Evolutionary conservation across 106 monocot species (phyloP), one percentile per base, ranked within the genome.

Genomic region (Phalaenopsis aphrodite): DNA sequence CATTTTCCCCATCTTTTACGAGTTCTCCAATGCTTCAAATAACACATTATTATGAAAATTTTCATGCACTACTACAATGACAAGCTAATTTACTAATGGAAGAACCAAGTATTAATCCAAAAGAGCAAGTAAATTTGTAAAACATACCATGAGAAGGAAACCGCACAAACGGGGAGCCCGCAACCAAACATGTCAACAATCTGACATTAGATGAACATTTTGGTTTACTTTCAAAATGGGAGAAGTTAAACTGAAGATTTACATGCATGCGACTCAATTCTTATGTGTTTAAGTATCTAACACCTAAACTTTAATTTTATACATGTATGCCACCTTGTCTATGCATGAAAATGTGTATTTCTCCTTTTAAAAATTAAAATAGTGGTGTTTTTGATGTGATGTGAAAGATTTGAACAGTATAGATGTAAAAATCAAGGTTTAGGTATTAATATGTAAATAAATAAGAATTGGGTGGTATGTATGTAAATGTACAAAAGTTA

Each of bases 151-250:
- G 91, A 92, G 78, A 83, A 96, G 37, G 93, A 88, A 86, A 81
- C 87, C 76, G 96, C 96, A 81, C 96, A 93, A 78, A 94, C 96
- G 66, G 96, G 96, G 55, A 96, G 83, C 41, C 93, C 96, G 79
- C 93, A 90, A 65, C 96, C 96, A 86, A 96, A 96, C 96, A 96
- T 96, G 84, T 96, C 96, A 43, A 96, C 96, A 72, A 96, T 93
- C 96, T 96, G 83, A 72, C 14, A 69, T 66, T 66, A 66, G 12
- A 3, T 0, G 15, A 69, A 69, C 38, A 69, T 0, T 39, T 39
- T 69, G 39, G 14, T 69, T 1, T 39, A 69, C 36, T 39, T 38
- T 39, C 3, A 39, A 69, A 69, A 39, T 69, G 37, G 11, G 4
- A 38, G 23, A 47, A 42, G 15, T 17, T 45, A 46, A 11, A 48